Conservation (phyloP, 2,329 filamentous ascomycete species). For the Xylaria multiplex region DNA sequence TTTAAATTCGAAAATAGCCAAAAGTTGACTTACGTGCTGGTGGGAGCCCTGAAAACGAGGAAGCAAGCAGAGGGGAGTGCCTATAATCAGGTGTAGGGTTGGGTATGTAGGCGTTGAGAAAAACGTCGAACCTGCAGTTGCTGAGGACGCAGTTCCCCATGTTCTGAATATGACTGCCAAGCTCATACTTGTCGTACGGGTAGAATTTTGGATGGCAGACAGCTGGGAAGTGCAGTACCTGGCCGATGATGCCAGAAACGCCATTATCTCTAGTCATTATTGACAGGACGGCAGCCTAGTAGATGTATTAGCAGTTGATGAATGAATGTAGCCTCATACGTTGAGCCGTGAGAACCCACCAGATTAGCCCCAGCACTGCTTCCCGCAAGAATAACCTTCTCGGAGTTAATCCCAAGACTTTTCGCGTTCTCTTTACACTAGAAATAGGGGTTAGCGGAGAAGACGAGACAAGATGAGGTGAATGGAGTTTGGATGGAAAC, state of each 20-base stretch:
- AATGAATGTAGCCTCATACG: neutral
- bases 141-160: conserved; percentile 32
- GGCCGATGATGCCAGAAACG: conserved; percentile 31
- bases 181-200: conserved; percentile 32
- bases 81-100: conserved; percentile 26
- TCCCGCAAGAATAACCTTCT: conserved; percentile 34
- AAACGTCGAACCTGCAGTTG: conserved; percentile 17
- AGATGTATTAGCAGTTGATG: neutral
- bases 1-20: neutral
- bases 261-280: conserved; percentile 27
- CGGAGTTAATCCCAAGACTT: conserved; percentile 30
- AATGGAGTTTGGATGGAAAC: neutral
- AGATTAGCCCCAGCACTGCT: conserved; percentile 35
- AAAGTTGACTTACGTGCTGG: conserved; percentile 28
- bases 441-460: neutral
- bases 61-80: conserved; percentile 34
- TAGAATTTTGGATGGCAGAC: conserved; percentile 34
- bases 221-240: conserved; percentile 35
- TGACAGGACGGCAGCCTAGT: conserved; percentile 24
- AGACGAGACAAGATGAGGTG: neutral
- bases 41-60: conserved; percentile 28
- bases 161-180: conserved; percentile 35
- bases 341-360: conserved; percentile 5
- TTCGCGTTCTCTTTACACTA: conserved; percentile 33
- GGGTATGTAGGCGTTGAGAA: conserved; percentile 26